Conservation (phyloP, 2,329 filamentous ascomycete species). For the Cytospora piceicola region DNA sequence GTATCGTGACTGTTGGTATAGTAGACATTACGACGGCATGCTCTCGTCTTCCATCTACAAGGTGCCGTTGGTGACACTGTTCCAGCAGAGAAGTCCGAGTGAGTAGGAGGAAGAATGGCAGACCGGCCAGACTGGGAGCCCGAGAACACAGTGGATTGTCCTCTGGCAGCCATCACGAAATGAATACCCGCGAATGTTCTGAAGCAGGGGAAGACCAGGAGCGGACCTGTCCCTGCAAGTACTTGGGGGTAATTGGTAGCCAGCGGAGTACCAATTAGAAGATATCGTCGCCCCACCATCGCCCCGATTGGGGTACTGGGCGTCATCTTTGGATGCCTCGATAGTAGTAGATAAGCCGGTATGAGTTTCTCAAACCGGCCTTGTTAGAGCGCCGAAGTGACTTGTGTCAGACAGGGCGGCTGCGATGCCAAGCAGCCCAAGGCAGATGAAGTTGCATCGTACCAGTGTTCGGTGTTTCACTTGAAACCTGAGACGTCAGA, state of each 20-base stretch:
- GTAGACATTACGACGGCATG: constrained; percentile 36
- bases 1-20: constrained; percentile 23
- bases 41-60: constrained; percentile 14
- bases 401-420: constrained; percentile 18
- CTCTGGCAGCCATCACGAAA: constrained; percentile 19
- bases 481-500: constrained; percentile 54
- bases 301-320: not conserved
- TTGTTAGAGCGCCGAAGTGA: constrained; percentile 5
- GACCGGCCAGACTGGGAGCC: constrained; percentile 11
- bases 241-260: constrained; percentile 16
- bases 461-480: constrained; percentile 45
- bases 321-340: not conserved
- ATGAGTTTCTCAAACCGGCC: constrained; percentile 18
- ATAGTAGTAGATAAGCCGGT: constrained; percentile 20
- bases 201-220: constrained; percentile 24
- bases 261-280: not conserved
- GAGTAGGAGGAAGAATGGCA: constrained; percentile 7
- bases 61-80: constrained; percentile 8
- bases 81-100: not conserved
- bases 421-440: constrained; percentile 17
- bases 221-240: constrained; percentile 14
- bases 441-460: constrained; percentile 35
- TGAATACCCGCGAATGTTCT: constrained; percentile 12
- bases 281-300: not conserved
- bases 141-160: constrained; percentile 6